Percentiles rank a stretch among this genome's conserved stretches.
These are phyloP conservation scores for Fusarium dimerum DNA, from an alignment of 2,329 filamentous ascomycete species.

Conservation along the genomic window DNA sequence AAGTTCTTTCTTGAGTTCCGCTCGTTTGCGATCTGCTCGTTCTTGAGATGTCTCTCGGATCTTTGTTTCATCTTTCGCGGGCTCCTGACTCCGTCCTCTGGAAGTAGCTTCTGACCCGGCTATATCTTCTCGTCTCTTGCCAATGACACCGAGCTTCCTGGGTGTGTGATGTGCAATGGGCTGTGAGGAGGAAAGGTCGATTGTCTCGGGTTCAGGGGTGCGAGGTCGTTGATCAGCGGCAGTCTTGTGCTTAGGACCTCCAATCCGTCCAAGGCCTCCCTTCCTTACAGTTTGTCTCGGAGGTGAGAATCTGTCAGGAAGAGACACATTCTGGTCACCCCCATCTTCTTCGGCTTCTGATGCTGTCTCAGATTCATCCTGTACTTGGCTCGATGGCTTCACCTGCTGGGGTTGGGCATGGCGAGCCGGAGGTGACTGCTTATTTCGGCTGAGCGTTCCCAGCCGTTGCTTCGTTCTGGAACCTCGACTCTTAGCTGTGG, in stretches of 20 bases:
- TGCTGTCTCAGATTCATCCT: constrained; percentile 43
- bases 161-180: constrained; percentile 11
- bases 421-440: constrained; percentile 29
- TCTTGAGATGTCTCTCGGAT: constrained; percentile 46
- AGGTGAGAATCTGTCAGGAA: constrained; percentile 14
- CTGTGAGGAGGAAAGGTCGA: constrained; percentile 3
- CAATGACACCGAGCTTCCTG: constrained; percentile 39
- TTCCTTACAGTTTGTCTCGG: constrained; percentile 31
- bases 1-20: constrained; percentile 53
- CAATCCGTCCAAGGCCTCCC: constrained; percentile 44
- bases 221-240: constrained; percentile 7
- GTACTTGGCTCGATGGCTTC: constrained; percentile 4
- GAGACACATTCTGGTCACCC: constrained; percentile 29
- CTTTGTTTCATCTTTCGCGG: constrained; percentile 25
- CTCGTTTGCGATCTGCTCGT: constrained; percentile 50
- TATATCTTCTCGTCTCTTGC: constrained; percentile 26
- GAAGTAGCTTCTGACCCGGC: constrained; percentile 2
- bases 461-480: constrained; percentile 28
- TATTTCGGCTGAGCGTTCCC: constrained; percentile 39
- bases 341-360: constrained; percentile 43
- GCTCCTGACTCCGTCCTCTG: constrained; percentile 23
- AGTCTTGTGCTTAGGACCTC: constrained; percentile 31
- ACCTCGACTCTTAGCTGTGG: constrained; percentile 11
- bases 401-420: constrained; percentile 15
- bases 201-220: constrained; percentile 5